Base-by-base conservation (phyloP, 345 rosid genomes). In the Bruguiera gymnorhiza region DNA sequence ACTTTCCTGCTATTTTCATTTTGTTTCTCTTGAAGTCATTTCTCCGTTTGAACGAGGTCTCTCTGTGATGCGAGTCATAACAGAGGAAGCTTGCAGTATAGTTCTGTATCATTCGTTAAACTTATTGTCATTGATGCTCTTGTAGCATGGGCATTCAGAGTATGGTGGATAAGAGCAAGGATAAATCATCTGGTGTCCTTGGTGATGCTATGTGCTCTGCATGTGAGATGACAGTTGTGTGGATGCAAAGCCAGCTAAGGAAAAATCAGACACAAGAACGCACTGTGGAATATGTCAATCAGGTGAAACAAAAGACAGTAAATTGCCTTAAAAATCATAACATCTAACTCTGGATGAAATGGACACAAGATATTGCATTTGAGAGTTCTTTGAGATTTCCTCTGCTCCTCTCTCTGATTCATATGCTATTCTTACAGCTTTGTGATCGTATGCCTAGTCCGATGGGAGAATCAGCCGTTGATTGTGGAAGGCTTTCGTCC, bases 211-310 rank as follows among this genome's bases (percentile, higher is more conserved):
- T 53, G 68, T 77, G 81, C 73, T 50, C 77, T 63, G 77, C 74
- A 29, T 77, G 81, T 73, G 81, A 73, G 70, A 77, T 77, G 81
- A 46, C 74, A 58, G 81, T 73, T 64, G 71, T 73, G 15, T 77
- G 81, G 81, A 73, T 77, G 73, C 73, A 69, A 64, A 69, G 51
- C 73, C 74, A 73, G 59, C 70, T 73, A 27, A 60, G 21, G 30
- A 65, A 72, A 58, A 73, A 77, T 48, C 74, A 73, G 70, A 73
- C 77, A 30, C 76, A 65, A 73, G 81, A 69, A 27, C 70, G 20
- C 10, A 60, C 64, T 30, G 46, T 73, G 32, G 34, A 69, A 58
- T 69, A 64, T 60, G 77, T 50, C 39, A 64, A 65, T 29, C 63
- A 77, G 77, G 81, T 70, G n/a, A 53, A 51, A 18, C 36, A 43